Evolutionary conservation across 2,329 filamentous ascomycete genomes (phyloP).

Genomic region (Paracoccidioides brasiliensis): DNA sequence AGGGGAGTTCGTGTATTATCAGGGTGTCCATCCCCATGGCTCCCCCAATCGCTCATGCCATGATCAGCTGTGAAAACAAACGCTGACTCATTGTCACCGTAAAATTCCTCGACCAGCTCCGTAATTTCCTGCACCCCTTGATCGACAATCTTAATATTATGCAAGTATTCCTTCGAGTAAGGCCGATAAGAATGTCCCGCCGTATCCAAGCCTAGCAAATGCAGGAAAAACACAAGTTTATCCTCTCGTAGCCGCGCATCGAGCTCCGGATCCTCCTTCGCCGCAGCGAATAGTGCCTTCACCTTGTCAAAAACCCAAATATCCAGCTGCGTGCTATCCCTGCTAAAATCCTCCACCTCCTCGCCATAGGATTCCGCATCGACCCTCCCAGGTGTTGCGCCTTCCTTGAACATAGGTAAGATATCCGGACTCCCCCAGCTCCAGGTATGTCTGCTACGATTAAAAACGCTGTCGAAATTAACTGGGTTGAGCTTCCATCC

Average conservation of each 20-base stretch:
- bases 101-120: constrained; percentile 72
- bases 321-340: constrained; percentile 68
- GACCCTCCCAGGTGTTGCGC: constrained; percentile 75
- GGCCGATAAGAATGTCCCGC: constrained; percentile 75
- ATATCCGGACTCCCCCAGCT: constrained; percentile 99
- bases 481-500: constrained; percentile 98
- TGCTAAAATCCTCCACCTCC: constrained; percentile 82
- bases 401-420: constrained; percentile 88
- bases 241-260: constrained; percentile 62
- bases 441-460: constrained; percentile 92
- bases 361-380: constrained; percentile 74
- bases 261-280: constrained; percentile 63
- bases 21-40: constrained; percentile 92
- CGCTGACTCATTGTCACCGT: constrained; percentile 69
- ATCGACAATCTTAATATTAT: constrained; percentile 92
- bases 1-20: constrained; percentile 92
- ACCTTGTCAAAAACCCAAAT: constrained; percentile 94
- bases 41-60: constrained; percentile 99
- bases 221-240: constrained; percentile 87
- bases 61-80: constrained; percentile 97
- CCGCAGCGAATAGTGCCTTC: constrained; percentile 70
- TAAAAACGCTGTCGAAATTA: constrained; percentile 98
- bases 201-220: constrained; percentile 84
- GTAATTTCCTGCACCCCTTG: constrained; percentile 76
- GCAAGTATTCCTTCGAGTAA: constrained; percentile 87